Conservation (phyloP, 805 yeast genomes). For the Zygoascus flipseniorum region DNA sequence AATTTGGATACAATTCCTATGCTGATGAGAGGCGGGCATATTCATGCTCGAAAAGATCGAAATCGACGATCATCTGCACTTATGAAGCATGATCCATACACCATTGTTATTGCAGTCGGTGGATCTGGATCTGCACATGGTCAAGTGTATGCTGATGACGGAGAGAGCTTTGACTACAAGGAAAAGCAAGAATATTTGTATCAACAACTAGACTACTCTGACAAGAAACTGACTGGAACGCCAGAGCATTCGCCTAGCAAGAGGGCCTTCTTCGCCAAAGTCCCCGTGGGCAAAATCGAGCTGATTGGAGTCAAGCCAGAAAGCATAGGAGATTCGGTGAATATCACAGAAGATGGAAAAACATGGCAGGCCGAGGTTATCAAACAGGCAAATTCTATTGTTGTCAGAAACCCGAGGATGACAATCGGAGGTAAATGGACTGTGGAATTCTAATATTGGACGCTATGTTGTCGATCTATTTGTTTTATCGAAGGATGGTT, state of each 20-base stretch:
- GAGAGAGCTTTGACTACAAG: conserved; percentile 58
- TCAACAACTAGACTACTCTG: conserved; percentile 5
- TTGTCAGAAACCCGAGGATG: conserved; percentile 10
- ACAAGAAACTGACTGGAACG: background rate
- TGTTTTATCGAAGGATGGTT: too few species aligned
- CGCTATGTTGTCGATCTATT: too few species aligned
- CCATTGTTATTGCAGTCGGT: conserved; percentile 53
- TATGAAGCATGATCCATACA: conserved; percentile 73
- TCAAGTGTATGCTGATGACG: conserved; percentile 71
- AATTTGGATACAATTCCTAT: conserved; percentile 61
- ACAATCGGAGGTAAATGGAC: conserved; percentile 8
- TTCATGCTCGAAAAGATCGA: conserved; percentile 59
- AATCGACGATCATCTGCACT: conserved; percentile 71
- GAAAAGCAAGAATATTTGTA: conserved; percentile 36
- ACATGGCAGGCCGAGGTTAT: conserved; percentile 9
- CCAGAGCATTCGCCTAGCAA: conserved; percentile 1
- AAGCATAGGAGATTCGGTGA: conserved; percentile 1
- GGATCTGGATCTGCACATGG: conserved; percentile 43
- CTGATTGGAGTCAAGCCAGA: conserved; percentile 6
- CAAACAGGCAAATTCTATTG: background rate
- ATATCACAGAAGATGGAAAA: conserved; percentile 4
- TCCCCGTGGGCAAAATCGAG: conserved; percentile 13
- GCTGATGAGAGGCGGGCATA: conserved; percentile 68
- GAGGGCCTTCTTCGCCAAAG: conserved; percentile 1
- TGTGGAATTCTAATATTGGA: background rate